Conservation (phyloP, 1,284 basidiomycete species). For the Leccinum laetum region DNA sequence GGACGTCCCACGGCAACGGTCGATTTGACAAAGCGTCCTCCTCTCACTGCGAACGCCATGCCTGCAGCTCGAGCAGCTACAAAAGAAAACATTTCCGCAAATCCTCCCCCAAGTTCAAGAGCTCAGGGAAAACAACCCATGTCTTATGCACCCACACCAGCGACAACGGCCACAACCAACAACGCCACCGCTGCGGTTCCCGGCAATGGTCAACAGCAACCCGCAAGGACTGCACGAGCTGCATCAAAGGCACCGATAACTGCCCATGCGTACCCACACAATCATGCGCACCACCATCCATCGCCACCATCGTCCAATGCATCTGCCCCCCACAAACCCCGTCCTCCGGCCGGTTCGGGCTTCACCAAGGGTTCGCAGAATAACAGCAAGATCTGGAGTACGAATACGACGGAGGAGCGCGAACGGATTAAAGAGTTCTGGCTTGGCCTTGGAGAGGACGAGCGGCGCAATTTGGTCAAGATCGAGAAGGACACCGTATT, state of each 20-base stretch:
- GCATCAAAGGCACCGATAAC: constrained; percentile 69
- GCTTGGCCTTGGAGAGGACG: constrained; percentile 87
- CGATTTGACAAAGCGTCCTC: constrained; percentile 38
- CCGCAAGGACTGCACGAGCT: constrained; percentile 50
- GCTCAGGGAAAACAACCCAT: constrained; percentile 80
- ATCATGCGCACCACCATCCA: constrained; percentile 62
- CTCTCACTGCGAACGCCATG: constrained; percentile 43
- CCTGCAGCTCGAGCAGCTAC: constrained; percentile 38
- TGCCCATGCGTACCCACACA: constrained; percentile 52
- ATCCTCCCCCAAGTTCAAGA: constrained; percentile 59
- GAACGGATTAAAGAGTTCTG: constrained; percentile 98
- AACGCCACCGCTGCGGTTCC: constrained; percentile 33
- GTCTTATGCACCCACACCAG: constrained; percentile 44
- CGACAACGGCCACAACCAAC: constrained; percentile 31
- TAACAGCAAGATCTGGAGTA: constrained; percentile 84
- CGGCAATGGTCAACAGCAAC: constrained; percentile 41
- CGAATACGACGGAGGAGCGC: constrained; percentile 87
- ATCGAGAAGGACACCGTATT: constrained; percentile 98
- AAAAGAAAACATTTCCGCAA: constrained; percentile 38
- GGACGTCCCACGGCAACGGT: constrained; percentile 40
- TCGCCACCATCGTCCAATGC: constrained; percentile 70
- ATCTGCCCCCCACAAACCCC: constrained; percentile 48
- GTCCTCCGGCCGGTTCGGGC: constrained; percentile 39
- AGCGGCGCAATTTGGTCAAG: constrained; percentile 89
- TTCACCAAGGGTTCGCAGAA: constrained; percentile 33